Evolutionary conservation across 2,329 filamentous ascomycete species (phyloP).

Genomic region (Dothistroma septosporum): DNA sequence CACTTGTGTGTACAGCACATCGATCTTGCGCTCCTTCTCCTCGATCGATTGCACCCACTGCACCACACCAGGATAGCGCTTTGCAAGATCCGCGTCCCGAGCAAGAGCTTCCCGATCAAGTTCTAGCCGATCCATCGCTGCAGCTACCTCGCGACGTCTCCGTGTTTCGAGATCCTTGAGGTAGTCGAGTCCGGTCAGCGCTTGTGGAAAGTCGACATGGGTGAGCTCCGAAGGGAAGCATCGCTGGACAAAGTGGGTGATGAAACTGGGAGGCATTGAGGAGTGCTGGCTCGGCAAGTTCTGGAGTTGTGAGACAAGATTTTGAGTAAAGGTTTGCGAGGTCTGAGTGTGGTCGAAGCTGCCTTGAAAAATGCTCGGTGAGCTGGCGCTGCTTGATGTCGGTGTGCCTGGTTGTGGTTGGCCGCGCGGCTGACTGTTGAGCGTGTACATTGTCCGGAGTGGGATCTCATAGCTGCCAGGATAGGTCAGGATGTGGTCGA

Average conservation of each 20-base stretch:
- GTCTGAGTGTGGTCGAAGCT: slow-evolving; percentile 24
- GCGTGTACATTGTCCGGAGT: slow-evolving; percentile 62
- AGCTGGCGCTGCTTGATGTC: slow-evolving; percentile 34
- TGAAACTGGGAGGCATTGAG: slow-evolving; percentile 59
- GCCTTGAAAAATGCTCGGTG: slow-evolving; percentile 36
- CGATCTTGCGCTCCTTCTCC: slow-evolving; percentile 49
- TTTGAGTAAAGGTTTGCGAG: slow-evolving; percentile 47
- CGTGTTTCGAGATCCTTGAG: slow-evolving; percentile 60
- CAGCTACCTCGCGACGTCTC: slow-evolving; percentile 54
- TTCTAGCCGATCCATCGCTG: slow-evolving; percentile 52
- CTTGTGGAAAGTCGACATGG: slow-evolving; percentile 61
- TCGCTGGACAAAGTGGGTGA: slow-evolving; percentile 57
- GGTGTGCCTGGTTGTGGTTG: slow-evolving; percentile 31
- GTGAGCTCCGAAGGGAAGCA: slow-evolving; percentile 55
- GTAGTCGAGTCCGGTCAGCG: slow-evolving; percentile 62
- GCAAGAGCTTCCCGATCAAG: slow-evolving; percentile 48
- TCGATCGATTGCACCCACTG: slow-evolving; percentile 49
- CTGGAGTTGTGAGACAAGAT: slow-evolving; percentile 54
- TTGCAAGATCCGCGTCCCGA: slow-evolving; percentile 47
- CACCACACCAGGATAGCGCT: slow-evolving; percentile 52
- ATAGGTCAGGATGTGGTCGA: slow-evolving; percentile 59
- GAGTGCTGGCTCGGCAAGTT: slow-evolving; percentile 57
- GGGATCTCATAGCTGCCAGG: slow-evolving; percentile 62
- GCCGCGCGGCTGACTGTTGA: slow-evolving; percentile 57
- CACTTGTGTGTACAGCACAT: slow-evolving; percentile 57